These are phyloP conservation scores for Fusarium avenaceum DNA, from an alignment of 2,329 filamentous ascomycete species.

Conservation along the genomic window DNA sequence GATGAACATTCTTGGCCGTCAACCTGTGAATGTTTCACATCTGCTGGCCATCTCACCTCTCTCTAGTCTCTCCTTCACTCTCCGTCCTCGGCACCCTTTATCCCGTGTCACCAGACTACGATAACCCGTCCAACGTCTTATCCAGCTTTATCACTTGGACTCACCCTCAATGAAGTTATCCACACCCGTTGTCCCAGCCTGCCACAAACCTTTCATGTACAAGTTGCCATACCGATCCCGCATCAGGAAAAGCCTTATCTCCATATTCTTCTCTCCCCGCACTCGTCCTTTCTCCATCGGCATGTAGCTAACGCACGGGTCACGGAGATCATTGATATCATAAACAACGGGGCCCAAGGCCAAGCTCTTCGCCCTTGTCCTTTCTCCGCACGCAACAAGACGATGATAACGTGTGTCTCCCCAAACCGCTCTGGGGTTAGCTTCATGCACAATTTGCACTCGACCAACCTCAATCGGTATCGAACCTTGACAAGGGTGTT, in stretches of 20 bases:
- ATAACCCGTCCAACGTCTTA: not conserved
- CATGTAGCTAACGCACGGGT: conserved; percentile 3
- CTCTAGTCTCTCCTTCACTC: conserved; percentile 2
- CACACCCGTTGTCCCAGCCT: conserved; percentile 25
- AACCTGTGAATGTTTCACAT: not conserved
- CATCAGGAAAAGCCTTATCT: conserved; percentile 41
- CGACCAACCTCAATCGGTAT: conserved; percentile 37
- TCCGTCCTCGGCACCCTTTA: conserved; percentile 1
- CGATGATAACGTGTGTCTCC: conserved; percentile 29
- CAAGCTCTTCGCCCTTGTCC: too few relatives aligned
- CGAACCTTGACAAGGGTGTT: conserved; percentile 25
- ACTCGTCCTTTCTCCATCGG: conserved; percentile 20
- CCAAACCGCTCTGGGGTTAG: conserved; percentile 15
- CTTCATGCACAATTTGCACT: conserved; percentile 42
- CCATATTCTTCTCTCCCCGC: conserved; percentile 28
- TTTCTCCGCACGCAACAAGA: conserved; percentile 34
- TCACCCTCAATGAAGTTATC: conserved; percentile 29
- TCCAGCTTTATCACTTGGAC: conserved; percentile 10
- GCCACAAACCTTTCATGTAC: conserved; percentile 38
- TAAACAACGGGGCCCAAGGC: not conserved
- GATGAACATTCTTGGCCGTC: not conserved
- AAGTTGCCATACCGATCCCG: conserved; percentile 36
- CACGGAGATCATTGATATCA: conserved; percentile 33
- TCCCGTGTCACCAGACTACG: conserved; percentile 19
- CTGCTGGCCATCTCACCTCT: conserved; percentile 11